phyloP scores from a whole-genome alignment of 345 rosid species.

The Eutrema heterophyllum region DNA sequence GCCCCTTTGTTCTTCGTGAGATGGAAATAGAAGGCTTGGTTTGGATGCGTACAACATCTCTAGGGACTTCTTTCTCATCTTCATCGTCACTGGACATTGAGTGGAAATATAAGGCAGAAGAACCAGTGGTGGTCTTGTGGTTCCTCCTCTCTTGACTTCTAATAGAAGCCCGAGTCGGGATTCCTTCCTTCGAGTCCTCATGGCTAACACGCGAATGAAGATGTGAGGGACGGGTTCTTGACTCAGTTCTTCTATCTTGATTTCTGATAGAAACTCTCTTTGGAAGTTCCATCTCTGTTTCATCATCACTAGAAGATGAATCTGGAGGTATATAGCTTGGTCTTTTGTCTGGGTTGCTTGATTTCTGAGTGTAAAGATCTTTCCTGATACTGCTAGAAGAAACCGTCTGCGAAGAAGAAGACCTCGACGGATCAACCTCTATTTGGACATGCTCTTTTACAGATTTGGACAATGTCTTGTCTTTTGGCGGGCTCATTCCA shows the following conservation, averaged over 20 bases:
- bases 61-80: neutral
- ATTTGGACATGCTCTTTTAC: conserved; percentile 30
- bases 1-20: conserved; percentile 61
- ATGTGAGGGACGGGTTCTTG: conserved; percentile 31
- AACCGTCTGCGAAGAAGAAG: conserved; percentile 28
- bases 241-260: conserved; percentile 33
- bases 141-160: conserved; percentile 23
- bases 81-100: conserved; percentile 26
- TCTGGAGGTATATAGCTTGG: conserved; percentile 26
- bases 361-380: conserved; percentile 31
- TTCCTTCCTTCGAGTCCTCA: conserved; percentile 34
- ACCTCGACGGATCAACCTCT: conserved; percentile 25
- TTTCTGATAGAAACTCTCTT: conserved; percentile 24
- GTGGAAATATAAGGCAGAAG: conserved; percentile 10
- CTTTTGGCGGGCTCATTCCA: conserved; percentile 30
- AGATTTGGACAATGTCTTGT: conserved; percentile 27
- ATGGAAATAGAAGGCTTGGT: conserved; percentile 29
- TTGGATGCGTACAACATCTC: neutral
- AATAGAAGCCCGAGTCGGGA: conserved; percentile 30
- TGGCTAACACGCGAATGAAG: conserved; percentile 36
- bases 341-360: conserved; percentile 23
- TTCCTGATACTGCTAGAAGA: conserved; percentile 27
- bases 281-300: conserved; percentile 30
- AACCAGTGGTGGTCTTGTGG: conserved; percentile 4
- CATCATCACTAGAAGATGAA: conserved; percentile 35